phyloP scores from a whole-genome alignment of 192 early-diverging fungal genomes.

The Coemansia sp. region DNA sequence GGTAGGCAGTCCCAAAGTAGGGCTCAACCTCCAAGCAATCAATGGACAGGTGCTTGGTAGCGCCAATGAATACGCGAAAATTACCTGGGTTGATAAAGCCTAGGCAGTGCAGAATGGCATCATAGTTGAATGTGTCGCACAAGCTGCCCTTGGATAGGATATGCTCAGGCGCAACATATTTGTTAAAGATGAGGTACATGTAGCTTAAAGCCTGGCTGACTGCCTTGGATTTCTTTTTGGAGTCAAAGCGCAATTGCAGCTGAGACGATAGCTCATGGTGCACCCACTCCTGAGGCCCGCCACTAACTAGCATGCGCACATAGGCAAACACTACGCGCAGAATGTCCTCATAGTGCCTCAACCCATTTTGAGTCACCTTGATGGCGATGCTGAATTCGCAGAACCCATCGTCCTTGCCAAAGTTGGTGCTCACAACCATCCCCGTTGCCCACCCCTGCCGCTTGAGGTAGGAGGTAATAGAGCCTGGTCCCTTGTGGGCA shows the following conservation, averaged over 20 bases:
- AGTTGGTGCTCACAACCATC: no score
- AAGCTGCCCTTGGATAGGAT: conserved; percentile 62
- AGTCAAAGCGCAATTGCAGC: conserved; percentile 54
- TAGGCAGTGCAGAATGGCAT: conserved; percentile 59
- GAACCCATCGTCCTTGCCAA: conserved; percentile 7
- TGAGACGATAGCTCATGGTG: conserved; percentile 33
- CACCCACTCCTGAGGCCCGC: conserved; percentile 29
- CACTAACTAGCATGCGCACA: conserved; percentile 17
- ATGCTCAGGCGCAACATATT: conserved; percentile 61
- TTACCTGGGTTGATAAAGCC: conserved; percentile 57
- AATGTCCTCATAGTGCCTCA: conserved; percentile 28
- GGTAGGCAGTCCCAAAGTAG: conserved; percentile 80
- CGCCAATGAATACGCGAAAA: conserved; percentile 51
- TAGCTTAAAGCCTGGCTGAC: conserved; percentile 56
- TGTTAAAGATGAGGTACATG: conserved; percentile 64
- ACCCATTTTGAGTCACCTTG: conserved; percentile 15
- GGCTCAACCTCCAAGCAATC: conserved; percentile 53
- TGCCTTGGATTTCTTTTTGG: conserved; percentile 56
- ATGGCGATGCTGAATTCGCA: conserved; percentile 10
- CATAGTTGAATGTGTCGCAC: conserved; percentile 60
- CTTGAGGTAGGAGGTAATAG: conserved; percentile 74
- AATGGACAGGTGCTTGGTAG: conserved; percentile 20
- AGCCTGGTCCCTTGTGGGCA: conserved; percentile 79
- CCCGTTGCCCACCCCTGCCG: conserved; percentile 84
- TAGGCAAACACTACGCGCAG: conserved; percentile 28